A percentile compares a stretch with the other conserved stretches of the same genome.
Evolutionary conservation across 176 grass and related monocot species (phyloP).

Genomic region (Dendrocalamus sinicus): DNA sequence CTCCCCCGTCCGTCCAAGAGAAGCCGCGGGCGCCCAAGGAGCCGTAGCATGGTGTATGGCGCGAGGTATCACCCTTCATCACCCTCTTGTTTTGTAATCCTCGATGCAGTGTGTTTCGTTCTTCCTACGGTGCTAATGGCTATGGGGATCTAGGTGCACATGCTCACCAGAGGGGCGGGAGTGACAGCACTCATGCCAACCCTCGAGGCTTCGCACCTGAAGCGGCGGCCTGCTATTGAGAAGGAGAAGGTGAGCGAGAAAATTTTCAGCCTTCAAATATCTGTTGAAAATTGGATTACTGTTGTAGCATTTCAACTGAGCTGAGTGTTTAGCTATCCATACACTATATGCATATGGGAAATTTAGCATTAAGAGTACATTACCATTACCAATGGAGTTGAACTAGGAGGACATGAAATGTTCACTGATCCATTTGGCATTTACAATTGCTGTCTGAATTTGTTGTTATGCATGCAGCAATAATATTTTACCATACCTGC

Average conservation of each 20-base stretch:
- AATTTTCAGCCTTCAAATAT: background rate
- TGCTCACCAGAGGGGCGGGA: slow-evolving; percentile 82
- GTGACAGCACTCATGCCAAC: slow-evolving; percentile 82
- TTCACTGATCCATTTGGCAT: background rate
- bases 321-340: slow-evolving; percentile 2
- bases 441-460: background rate
- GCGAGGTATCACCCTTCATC: slow-evolving; percentile 54
- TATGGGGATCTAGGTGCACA: slow-evolving; percentile 62
- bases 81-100: background rate
- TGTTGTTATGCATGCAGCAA: too few species aligned
- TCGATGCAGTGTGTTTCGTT: background rate
- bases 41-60: slow-evolving; percentile 85
- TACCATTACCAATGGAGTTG: background rate
- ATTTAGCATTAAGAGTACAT: background rate
- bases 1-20: slow-evolving; percentile 56
- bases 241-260: slow-evolving; percentile 41
- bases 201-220: slow-evolving; percentile 81
- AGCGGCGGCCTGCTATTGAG: slow-evolving; percentile 66
- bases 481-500: too few species aligned
- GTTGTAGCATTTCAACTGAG: slow-evolving; percentile 2
- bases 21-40: slow-evolving; percentile 82
- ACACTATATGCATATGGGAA: background rate
- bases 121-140: background rate
- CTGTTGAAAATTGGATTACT: background rate
- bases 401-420: background rate